Evolutionary conservation across 345 rosid genomes (phyloP), one percentile per base, ranked within the genome.

Genomic region (Barbarea vulgaris): DNA sequence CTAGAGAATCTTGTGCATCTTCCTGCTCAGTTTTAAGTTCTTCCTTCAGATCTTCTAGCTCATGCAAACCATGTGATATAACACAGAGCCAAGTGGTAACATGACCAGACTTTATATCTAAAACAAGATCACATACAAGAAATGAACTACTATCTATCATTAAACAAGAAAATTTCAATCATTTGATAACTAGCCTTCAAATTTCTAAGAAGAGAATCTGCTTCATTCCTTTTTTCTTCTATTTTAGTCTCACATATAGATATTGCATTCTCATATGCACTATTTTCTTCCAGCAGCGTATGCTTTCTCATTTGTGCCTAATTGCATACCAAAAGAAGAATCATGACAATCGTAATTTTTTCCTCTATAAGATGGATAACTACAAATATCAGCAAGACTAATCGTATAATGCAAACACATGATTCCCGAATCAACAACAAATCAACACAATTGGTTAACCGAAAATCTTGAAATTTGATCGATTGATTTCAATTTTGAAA

Each of bases 301-400:
- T 83, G 83, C 83, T 95, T 89, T 82, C 99, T 87, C 86, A 88
- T 67, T 72, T 92, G 97, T 21, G 85, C 83, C 91, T 85, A 85
- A 41, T 58, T 36, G 57, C 59, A 81, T n/a, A 75, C 2, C 18
- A 71, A 67, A 28, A 54, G 3, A 47, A 48, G 39, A 59, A 51
- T 12, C 61, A 58, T 27, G 14, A 67, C 42, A 13, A 57, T 62
- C 52, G 13, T 41, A 4, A 25, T 12, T 1, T 22, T 50, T 5
- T 19, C 19, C 18, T 53, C 14, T 25, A 18, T 24, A n/a, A 55
- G 1, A 6, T 68, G 25, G 36, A 69, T 73, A 44, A 62, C 50
- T 47, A 15, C 34, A 46, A 22, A 30, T 2, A 55, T 47, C 71
- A 73, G 17, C 30, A 59, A 59, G 17, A 59, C 27, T 34, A 67